Conservation (phyloP, 768 basidiomycete species). For the Boletus reticuloceps region DNA sequence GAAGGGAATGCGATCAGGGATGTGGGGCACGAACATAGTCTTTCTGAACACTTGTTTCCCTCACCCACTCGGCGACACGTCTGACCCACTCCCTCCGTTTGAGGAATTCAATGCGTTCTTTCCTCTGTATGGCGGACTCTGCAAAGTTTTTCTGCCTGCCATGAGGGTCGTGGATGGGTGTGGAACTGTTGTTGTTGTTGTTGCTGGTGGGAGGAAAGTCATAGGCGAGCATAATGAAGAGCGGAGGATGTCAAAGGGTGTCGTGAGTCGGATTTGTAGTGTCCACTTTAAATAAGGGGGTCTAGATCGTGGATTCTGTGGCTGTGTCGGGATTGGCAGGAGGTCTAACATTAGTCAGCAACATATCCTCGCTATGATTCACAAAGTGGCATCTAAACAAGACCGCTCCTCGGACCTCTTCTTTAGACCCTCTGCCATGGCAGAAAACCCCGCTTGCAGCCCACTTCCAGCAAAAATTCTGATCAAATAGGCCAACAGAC, state of each 20-base stretch:
- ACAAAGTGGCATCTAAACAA: background rate
- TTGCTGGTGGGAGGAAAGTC: constrained; percentile 10
- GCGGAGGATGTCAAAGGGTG: constrained; percentile 5
- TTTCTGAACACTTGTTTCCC: constrained; percentile 29
- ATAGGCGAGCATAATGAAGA: constrained; percentile 20
- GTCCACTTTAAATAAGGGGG: constrained; percentile 4
- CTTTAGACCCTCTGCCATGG: constrained; percentile 60
- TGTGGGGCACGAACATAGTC: constrained; percentile 12
- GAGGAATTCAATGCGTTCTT: constrained; percentile 51
- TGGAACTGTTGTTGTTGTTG: constrained; percentile 20
- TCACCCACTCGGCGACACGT: constrained; percentile 38
- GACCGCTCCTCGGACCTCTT: constrained; percentile 39
- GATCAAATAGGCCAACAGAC: constrained; percentile 53
- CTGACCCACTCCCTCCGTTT: constrained; percentile 45
- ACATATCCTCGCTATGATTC: background rate
- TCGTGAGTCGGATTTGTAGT: constrained; percentile 18
- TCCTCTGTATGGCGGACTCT: constrained; percentile 46
- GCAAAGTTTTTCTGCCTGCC: constrained; percentile 44
- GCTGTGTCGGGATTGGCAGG: constrained; percentile 23
- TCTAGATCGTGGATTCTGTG: constrained; percentile 23
- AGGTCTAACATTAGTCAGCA: constrained; percentile 24
- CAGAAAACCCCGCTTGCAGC: constrained; percentile 45
- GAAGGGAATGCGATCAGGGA: background rate
- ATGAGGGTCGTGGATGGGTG: constrained; percentile 37
- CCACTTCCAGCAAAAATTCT: constrained; percentile 42